Evolutionary conservation across 140 eudicot species (phyloP).

Genomic region (Stevia rebaudiana): DNA sequence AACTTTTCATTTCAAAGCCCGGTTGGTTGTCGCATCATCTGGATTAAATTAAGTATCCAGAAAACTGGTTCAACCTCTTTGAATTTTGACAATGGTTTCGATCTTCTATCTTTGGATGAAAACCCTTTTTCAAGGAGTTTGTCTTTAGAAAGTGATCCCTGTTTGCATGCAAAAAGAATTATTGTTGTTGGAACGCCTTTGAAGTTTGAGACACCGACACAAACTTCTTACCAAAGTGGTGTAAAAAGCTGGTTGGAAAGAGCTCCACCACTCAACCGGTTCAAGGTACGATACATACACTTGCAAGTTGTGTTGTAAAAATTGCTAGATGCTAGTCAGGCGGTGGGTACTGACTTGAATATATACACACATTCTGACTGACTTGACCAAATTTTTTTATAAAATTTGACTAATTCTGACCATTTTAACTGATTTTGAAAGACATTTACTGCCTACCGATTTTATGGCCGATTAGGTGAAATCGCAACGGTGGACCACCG

Average conservation of each 20-base stretch:
- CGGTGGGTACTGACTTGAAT: too few relatives aligned
- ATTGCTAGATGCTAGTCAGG: too few relatives aligned
- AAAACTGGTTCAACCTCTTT: constrained; percentile 63
- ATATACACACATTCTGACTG: too few relatives aligned
- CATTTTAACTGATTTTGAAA: too few relatives aligned
- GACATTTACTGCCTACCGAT: too few relatives aligned
- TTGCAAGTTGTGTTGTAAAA: too few relatives aligned
- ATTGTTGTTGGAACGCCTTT: constrained; percentile 57
- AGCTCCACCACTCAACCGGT: constrained; percentile 64
- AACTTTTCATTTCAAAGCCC: constrained; percentile 64
- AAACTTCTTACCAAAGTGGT: constrained; percentile 48
- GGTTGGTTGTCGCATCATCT: constrained; percentile 74
- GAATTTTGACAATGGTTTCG: constrained; percentile 48
- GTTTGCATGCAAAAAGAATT: constrained; percentile 83
- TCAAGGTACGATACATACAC: constrained; percentile 43
- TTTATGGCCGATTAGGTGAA: too few relatives aligned
- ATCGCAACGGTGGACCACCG: too few relatives aligned
- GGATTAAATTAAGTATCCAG: constrained; percentile 73
- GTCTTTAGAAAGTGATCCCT: constrained; percentile 54
- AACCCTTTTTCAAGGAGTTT: constrained; percentile 72
- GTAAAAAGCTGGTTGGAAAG: constrained; percentile 75
- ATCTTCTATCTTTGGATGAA: constrained; percentile 77
- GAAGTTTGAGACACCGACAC: constrained; percentile 43
- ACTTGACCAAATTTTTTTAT: too few relatives aligned
- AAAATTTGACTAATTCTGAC: too few relatives aligned